Evolutionary conservation across 768 basidiomycete genomes (phyloP).

Genomic region (Tricholomella constricta): DNA sequence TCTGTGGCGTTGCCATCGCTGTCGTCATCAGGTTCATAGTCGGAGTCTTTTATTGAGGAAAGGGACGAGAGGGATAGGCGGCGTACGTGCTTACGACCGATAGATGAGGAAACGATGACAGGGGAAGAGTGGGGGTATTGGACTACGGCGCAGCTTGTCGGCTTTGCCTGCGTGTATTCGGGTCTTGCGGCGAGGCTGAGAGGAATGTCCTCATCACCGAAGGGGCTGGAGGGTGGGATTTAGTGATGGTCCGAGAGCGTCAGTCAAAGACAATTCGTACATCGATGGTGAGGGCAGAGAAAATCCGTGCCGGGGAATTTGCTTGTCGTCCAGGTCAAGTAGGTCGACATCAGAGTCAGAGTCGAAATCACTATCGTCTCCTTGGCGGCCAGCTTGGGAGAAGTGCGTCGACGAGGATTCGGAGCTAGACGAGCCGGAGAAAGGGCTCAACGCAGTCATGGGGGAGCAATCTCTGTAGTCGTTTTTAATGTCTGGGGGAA

Average conservation of each 20-base stretch:
- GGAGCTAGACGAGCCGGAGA: slow-evolving; percentile 11
- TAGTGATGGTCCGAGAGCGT: neutral
- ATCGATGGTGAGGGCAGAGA: neutral
- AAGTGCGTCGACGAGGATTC: neutral
- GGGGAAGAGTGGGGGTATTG: neutral
- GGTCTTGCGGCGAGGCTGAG: neutral
- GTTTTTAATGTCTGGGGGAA: slow-evolving; percentile 9
- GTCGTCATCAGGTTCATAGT: slow-evolving; percentile 35
- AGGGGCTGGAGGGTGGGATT: neutral
- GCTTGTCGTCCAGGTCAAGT: neutral
- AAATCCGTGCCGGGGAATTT: neutral
- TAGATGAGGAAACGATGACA: slow-evolving; percentile 1
- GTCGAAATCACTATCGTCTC: slow-evolving; percentile 1
- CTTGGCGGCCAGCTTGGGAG: neutral
- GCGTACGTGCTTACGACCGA: neutral
- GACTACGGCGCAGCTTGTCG: neutral
- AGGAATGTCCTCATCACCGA: neutral
- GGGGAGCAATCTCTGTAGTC: neutral
- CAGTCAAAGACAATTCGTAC: neutral
- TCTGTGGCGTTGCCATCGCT: slow-evolving; percentile 42
- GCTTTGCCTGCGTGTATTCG: neutral
- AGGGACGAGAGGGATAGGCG: neutral
- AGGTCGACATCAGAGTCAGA: slow-evolving; percentile 7
- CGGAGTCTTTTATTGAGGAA: slow-evolving; percentile 8
- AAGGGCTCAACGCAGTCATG: slow-evolving; percentile 6